Evolutionary conservation across 192 early-diverging fungal species (phyloP).

Genomic region (Neocallimastix lanati): DNA sequence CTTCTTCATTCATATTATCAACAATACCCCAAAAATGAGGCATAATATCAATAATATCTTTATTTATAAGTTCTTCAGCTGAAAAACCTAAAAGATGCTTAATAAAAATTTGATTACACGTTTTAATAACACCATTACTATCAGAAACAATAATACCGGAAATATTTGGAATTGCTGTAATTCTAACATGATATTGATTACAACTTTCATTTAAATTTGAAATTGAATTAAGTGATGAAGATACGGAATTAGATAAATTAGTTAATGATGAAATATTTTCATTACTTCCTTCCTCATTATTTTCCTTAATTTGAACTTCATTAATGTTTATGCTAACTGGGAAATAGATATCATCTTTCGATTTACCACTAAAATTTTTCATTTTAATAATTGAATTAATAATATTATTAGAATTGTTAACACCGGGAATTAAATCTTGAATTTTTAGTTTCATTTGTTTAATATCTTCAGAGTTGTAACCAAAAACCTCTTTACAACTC

Average conservation of each 20-base stretch:
- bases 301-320: background rate
- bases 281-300: background rate
- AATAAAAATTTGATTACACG: slow-evolving; percentile 31
- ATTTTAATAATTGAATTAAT: background rate
- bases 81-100: slow-evolving; percentile 44
- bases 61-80: slow-evolving; percentile 21
- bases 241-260: background rate
- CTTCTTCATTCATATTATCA: slow-evolving; percentile 14
- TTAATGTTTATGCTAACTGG: background rate
- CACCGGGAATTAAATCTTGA: background rate
- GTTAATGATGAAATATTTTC: background rate
- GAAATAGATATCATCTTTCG: background rate
- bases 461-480: background rate
- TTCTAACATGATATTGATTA: slow-evolving; percentile 15
- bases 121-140: slow-evolving; percentile 26
- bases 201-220: background rate
- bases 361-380: background rate
- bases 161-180: slow-evolving; percentile 42
- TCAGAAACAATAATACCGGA: slow-evolving; percentile 36
- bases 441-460: background rate
- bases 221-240: background rate
- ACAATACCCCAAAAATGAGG: slow-evolving; percentile 33
- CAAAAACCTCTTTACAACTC: background rate
- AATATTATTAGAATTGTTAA: background rate
- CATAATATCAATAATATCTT: slow-evolving; percentile 28